Evolutionary conservation across 768 basidiomycete species (phyloP).

Genomic region (Mycena venus): DNA sequence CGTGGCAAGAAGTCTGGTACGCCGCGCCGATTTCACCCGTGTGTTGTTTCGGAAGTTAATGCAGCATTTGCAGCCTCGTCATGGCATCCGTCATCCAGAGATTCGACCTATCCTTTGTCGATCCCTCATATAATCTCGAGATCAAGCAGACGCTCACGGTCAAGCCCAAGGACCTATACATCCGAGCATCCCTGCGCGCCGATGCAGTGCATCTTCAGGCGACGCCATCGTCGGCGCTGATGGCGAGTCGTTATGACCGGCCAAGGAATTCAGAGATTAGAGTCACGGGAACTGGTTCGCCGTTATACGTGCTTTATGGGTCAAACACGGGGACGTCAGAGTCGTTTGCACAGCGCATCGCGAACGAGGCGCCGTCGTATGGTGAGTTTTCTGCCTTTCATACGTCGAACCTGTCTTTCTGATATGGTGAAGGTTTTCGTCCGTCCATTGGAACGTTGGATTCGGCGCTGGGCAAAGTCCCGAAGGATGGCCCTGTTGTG

Average conservation of each 20-base stretch:
- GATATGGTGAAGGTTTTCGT: conserved; percentile 48
- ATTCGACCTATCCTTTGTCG: conserved; percentile 59
- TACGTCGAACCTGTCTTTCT: background rate
- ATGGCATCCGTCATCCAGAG: conserved; percentile 58
- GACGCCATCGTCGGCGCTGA: conserved; percentile 33
- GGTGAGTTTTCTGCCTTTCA: conserved; percentile 38
- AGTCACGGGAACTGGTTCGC: conserved; percentile 30
- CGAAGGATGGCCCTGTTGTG: conserved; percentile 59
- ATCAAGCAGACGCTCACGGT: conserved; percentile 61
- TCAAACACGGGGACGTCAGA: conserved; percentile 65
- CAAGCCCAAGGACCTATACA: conserved; percentile 58
- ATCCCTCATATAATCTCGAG: conserved; percentile 59
- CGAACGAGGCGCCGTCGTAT: conserved; percentile 50
- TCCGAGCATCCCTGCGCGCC: conserved; percentile 53
- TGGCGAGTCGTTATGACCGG: conserved; percentile 10
- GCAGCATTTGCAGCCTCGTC: conserved; percentile 39
- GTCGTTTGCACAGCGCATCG: conserved; percentile 60
- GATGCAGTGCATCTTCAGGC: conserved; percentile 33
- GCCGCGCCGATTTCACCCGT: background rate
- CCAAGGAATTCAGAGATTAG: too few relatives aligned
- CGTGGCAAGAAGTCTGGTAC: conserved; percentile 59
- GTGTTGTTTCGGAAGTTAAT: too few relatives aligned
- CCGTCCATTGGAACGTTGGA: conserved; percentile 56
- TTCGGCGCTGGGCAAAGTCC: conserved; percentile 49
- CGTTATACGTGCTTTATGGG: conserved; percentile 56